These are phyloP conservation scores for Paramecium tetraurelia DNA, from an alignment of 73 alveolate genomes.

Conservation along the genomic window DNA sequence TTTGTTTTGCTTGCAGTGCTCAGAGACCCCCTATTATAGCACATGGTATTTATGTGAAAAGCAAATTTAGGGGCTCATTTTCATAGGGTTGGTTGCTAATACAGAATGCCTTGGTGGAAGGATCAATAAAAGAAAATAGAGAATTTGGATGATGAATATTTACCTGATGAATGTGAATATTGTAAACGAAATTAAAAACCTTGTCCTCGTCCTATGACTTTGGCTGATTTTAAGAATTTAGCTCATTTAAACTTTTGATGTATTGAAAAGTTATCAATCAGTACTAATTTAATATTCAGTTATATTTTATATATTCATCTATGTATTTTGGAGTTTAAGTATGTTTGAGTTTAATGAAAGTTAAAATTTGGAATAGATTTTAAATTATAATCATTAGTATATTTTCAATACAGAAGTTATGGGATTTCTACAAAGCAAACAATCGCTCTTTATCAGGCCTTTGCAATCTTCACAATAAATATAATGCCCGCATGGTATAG, in stretches of 20 bases:
- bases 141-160: neutral
- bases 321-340: too few species aligned
- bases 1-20: constrained; percentile 45
- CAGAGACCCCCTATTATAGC: neutral
- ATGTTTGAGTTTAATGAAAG: too few species aligned
- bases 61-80: neutral
- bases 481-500: constrained; percentile 39
- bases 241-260: constrained; percentile 46
- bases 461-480: constrained; percentile 20
- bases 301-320: neutral
- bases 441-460: neutral
- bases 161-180: neutral
- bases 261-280: neutral
- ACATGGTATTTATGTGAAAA: constrained; percentile 5
- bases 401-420: constrained; percentile 11
- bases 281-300: neutral
- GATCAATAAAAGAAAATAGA: neutral
- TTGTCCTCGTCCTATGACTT: neutral
- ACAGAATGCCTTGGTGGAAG: constrained; percentile 2
- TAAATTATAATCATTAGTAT: neutral
- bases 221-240: constrained; percentile 6
- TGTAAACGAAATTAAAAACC: neutral
- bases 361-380: neutral
- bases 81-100: constrained; percentile 42
- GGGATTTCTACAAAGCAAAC: neutral